Evolutionary conservation across 129 eudicot genomes (phyloP).

Genomic region (Pulicaria dysenterica): DNA sequence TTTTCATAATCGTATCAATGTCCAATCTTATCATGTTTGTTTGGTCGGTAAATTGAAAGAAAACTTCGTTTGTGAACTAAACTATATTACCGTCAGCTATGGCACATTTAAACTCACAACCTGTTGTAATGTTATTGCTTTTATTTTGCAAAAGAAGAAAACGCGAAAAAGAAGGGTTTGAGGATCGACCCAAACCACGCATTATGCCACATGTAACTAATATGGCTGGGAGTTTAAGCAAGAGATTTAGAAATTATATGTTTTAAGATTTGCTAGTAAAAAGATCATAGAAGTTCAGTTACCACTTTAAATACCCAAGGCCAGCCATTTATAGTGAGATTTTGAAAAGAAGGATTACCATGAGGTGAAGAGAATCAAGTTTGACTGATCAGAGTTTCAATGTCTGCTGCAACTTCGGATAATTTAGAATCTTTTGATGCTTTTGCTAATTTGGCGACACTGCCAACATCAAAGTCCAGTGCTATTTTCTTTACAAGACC

Average conservation of each 20-base stretch:
- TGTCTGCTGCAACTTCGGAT: constrained; percentile 89
- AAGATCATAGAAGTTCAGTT: not conserved
- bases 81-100: too few relatives aligned
- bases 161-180: not conserved
- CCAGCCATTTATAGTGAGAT: constrained; percentile 8
- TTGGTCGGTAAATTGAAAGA: not conserved
- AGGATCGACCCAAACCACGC: not conserved
- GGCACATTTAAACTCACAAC: too few relatives aligned
- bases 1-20: not conserved
- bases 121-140: not conserved
- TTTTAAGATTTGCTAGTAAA: not conserved
- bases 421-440: constrained; percentile 79
- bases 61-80: constrained; percentile 4
- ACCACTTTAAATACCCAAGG: not conserved
- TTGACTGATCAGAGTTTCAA: constrained; percentile 56
- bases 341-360: constrained; percentile 9
- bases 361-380: constrained; percentile 27
- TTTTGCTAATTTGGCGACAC: constrained; percentile 74
- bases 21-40: not conserved
- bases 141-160: not conserved
- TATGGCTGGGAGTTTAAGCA: not conserved
- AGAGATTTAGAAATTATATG: not conserved
- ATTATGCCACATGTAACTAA: not conserved
- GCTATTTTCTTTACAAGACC: constrained; percentile 80
- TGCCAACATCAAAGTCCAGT: constrained; percentile 79